These are phyloP conservation scores for Phytophthora pseudosyringae DNA, from an alignment of 352 stramenopile species.

Conservation along the genomic window DNA sequence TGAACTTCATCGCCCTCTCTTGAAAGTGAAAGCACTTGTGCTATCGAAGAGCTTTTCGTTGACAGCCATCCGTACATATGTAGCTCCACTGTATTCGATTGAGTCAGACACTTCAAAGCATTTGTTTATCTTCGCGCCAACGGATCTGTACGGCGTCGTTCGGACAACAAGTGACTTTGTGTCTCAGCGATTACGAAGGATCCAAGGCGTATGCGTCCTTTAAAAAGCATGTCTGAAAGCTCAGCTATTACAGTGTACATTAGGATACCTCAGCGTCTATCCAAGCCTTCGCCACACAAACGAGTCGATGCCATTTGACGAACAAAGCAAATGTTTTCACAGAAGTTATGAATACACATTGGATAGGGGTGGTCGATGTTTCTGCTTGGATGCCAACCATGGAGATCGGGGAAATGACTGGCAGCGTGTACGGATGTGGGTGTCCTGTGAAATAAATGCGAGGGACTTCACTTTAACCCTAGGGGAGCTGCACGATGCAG, in stretches of 20 bases:
- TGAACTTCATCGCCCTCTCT: slow-evolving; percentile 47
- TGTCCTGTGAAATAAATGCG: background rate
- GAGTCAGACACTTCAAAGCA: slow-evolving; percentile 5
- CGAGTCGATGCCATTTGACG: background rate
- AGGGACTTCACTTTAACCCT: background rate
- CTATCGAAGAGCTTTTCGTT: background rate
- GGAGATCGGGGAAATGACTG: too few relatives aligned
- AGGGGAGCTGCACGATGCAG: background rate
- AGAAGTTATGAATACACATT: background rate
- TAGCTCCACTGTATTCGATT: background rate
- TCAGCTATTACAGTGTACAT: too few relatives aligned
- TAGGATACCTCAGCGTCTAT: slow-evolving; percentile 1
- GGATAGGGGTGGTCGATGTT: background rate
- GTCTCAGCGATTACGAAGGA: background rate
- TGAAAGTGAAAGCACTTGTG: slow-evolving; percentile 15
- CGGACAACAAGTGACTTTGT: background rate
- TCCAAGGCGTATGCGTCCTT: background rate
- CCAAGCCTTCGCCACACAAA: background rate
- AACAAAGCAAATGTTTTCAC: slow-evolving; percentile 9
- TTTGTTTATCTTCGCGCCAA: slow-evolving; percentile 11
- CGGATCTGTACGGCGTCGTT: slow-evolving; percentile 1
- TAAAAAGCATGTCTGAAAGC: background rate
- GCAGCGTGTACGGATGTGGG: background rate
- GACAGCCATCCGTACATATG: slow-evolving; percentile 12
- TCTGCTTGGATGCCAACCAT: background rate